Base-by-base conservation (phyloP, 768 basidiomycete species). In the Agaricus bisporus region DNA sequence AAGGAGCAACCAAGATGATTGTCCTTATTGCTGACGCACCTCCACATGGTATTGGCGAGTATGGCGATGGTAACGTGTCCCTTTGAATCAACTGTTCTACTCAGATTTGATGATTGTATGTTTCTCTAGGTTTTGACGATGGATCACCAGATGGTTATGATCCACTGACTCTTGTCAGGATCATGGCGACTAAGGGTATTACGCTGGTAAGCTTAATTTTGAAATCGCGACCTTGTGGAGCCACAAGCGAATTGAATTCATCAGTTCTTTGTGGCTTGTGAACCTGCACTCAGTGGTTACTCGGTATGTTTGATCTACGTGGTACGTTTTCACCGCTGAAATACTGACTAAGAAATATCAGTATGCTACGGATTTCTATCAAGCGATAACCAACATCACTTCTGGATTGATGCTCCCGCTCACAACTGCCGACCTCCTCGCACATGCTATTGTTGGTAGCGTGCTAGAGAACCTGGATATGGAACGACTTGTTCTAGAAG, bases 211-310 rank as follows among this genome's bases (percentile, higher is more conserved):
- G 32, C 32, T 32, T 64, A 86, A 69, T 5, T 17, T 12, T 44
- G 20, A 17, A 6, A 47, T 10, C 43, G 7, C 35, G 18, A 26
- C 35, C 35, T 6, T 7, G 35, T 35, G 56, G n/a, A 49, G 28
- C 55, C 49, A 49, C 52, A 57, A 12, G 48, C 36, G 56, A 20
- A 22, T 49, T 58, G 20, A 48, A 37, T 53, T 38, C 51, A 29
- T 55, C 67, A 97, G 93, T 98, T 98, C 73, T 94, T 97, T 67
- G 95, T 98, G n/a, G 95, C 95, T 26, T 98, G 95, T 71, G 95
- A 98, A 69, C 95, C 95, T 53, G 94, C 92, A 5, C 76, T 95
- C 56, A 93, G 91, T 58, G 91, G 92, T 41, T 95, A 95, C 64
- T 88, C 87, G 54, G 90, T 91, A 61, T 64, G 86, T 66, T 14